Evolutionary conservation across 768 basidiomycete species (phyloP), one percentile per base, ranked within the genome.

Genomic region (Suillus ampliporus): DNA sequence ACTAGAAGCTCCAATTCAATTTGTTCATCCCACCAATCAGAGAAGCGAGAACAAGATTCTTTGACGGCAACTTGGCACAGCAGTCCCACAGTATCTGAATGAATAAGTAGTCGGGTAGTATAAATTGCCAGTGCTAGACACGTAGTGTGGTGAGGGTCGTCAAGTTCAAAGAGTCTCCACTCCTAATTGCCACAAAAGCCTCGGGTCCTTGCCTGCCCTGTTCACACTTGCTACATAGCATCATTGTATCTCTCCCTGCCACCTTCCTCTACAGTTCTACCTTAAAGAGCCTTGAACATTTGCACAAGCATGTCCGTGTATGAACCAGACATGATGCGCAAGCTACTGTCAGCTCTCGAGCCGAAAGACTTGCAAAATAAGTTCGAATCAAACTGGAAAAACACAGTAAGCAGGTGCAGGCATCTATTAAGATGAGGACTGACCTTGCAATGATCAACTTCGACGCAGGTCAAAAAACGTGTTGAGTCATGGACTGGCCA

Each of bases 391-490:
- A 46, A 21, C 44, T 46, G 44, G 44, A 46, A 46, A 46, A 10
- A 21, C 4, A 4, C 21, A 2, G 44, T 46, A 46, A 46, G 44
- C 44, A 46, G 10, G 21, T 4, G 21, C 11, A 23, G n/a, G n/a
- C n/a, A n/a, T 13, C 10, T 23, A 19, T 46, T 23, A 3, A 23
- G 21, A 46, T 4, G n/a, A 44, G 44, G 44, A 44, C 44, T 46
- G 44, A 46, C 44, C 44, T 46, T 3, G 11, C n/a, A n/a, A n/a
- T 11, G 19, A 41, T 43, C 17, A 41, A n/a, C n/a, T 21, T 21
- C 11, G n/a, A 23, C 11, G 19, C 43, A 60, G 50, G 59, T 65
- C n/a, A 57, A 62, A 57, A 46, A 43, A 47, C 15, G 19, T 8
- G 57, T 47, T 21, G 41, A 35, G 46, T 35, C 47, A 5, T 63